A percentile compares a stretch with the other conserved stretches of the same genome.
Evolutionary conservation across 352 stramenopile genomes (phyloP).

Genomic region (Phytophthora capsici): DNA sequence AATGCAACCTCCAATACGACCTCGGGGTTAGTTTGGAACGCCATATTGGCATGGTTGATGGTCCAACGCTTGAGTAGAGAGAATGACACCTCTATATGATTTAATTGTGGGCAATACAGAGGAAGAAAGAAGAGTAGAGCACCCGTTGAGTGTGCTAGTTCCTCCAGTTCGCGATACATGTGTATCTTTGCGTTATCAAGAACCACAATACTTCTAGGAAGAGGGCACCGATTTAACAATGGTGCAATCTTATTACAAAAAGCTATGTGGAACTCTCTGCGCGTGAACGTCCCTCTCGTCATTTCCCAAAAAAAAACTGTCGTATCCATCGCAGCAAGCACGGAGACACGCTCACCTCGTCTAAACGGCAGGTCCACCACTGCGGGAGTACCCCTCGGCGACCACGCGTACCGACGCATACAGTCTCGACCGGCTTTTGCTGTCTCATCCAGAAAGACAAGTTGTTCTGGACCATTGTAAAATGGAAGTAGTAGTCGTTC

Average conservation of each 20-base stretch:
- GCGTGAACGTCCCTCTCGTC: not conserved
- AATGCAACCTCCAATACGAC: too few species aligned
- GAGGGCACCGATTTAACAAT: not conserved
- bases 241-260: not conserved
- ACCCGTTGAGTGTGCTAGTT: not conserved
- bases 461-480: not conserved
- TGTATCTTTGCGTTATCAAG: not conserved
- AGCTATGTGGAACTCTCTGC: not conserved
- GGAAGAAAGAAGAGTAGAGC: constrained; percentile 3
- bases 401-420: not conserved
- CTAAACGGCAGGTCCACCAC: not conserved
- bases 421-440: not conserved
- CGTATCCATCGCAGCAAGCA: not conserved
- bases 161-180: not conserved
- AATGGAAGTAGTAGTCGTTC: too few species aligned
- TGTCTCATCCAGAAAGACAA: not conserved
- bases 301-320: not conserved
- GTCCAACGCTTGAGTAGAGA: constrained; percentile 4
- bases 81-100: constrained; percentile 7
- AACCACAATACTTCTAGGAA: not conserved
- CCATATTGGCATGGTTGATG: constrained; percentile 1
- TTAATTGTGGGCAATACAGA: not conserved
- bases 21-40: not conserved
- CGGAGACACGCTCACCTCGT: not conserved
- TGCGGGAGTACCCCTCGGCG: not conserved